Evolutionary conservation across 768 basidiomycete genomes (phyloP).

Genomic region (Suillus cothurnatus): DNA sequence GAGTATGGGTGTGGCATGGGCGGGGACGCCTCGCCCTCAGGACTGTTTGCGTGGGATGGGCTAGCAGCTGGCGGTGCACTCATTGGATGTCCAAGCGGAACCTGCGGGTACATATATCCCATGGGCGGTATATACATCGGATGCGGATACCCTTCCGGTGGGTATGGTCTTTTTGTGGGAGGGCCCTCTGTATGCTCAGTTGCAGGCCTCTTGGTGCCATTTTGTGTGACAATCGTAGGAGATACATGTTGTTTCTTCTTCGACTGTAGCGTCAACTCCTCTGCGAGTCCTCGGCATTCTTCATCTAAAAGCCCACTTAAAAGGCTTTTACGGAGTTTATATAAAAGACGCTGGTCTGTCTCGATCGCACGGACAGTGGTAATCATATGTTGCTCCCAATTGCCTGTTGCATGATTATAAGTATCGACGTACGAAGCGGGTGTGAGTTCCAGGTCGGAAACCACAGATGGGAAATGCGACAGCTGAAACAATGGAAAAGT

Average conservation of each 20-base stretch:
- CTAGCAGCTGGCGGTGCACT: constrained; percentile 19
- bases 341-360: constrained; percentile 62
- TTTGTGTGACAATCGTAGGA: constrained; percentile 16
- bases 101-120: constrained; percentile 30
- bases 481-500: constrained; percentile 71
- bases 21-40: constrained; percentile 20
- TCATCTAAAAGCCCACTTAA: constrained; percentile 57
- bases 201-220: constrained; percentile 29
- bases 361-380: constrained; percentile 59
- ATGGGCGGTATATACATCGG: constrained; percentile 31
- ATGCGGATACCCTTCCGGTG: constrained; percentile 30
- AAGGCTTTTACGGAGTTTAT: constrained; percentile 59
- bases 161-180: constrained; percentile 31
- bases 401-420: constrained; percentile 51
- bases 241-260: constrained; percentile 22
- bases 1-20: constrained; percentile 21
- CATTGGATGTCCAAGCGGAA: constrained; percentile 28
- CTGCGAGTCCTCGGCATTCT: constrained; percentile 56
- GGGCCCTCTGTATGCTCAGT: constrained; percentile 25
- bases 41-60: constrained; percentile 16
- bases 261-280: constrained; percentile 55
- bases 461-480: constrained; percentile 51
- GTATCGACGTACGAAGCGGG: constrained; percentile 60
- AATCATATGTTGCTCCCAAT: constrained; percentile 72
- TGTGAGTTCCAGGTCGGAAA: constrained; percentile 55